A percentile compares a stretch with the other conserved stretches of the same genome.
phyloP scores from a whole-genome alignment of 371 early-diverging fungal genomes.

The Batrachochytrium dendrobatidis region DNA sequence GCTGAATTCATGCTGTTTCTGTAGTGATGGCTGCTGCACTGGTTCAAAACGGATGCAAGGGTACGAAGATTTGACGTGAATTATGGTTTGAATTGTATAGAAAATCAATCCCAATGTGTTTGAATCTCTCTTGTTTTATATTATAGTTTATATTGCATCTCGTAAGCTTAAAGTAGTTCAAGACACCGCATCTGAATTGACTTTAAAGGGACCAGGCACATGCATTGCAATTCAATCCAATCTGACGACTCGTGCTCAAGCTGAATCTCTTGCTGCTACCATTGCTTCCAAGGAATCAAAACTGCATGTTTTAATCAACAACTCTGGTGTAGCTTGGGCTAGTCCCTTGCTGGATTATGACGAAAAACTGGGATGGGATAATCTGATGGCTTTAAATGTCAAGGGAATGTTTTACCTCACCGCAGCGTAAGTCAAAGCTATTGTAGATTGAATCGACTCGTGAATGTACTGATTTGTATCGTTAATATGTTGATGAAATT shows the following conservation, averaged over 20 bases:
- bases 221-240: conserved; percentile 74
- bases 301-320: conserved; percentile 79
- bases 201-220: conserved; percentile 21
- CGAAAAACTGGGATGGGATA: conserved; percentile 42
- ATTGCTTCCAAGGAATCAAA: conserved; percentile 58
- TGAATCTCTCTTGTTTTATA: neutral
- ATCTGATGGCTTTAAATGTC: conserved; percentile 74
- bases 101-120: neutral
- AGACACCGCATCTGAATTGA: conserved; percentile 33
- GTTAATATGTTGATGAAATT: no score
- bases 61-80: conserved; percentile 4
- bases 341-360: conserved; percentile 22
- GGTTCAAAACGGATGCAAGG: conserved; percentile 41
- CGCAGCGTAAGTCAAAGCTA: conserved; percentile 53
- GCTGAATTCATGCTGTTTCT: neutral
- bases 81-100: neutral
- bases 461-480: neutral
- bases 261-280: conserved; percentile 51
- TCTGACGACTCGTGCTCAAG: conserved; percentile 56
- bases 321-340: conserved; percentile 48
- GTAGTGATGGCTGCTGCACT: conserved; percentile 37
- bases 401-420: conserved; percentile 79
- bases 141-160: conserved; percentile 39
- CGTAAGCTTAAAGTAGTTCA: conserved; percentile 30
- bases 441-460: neutral